These are phyloP conservation scores for Malus asiatica DNA, from an alignment of 306 rosid species.

Conservation along the genomic window DNA sequence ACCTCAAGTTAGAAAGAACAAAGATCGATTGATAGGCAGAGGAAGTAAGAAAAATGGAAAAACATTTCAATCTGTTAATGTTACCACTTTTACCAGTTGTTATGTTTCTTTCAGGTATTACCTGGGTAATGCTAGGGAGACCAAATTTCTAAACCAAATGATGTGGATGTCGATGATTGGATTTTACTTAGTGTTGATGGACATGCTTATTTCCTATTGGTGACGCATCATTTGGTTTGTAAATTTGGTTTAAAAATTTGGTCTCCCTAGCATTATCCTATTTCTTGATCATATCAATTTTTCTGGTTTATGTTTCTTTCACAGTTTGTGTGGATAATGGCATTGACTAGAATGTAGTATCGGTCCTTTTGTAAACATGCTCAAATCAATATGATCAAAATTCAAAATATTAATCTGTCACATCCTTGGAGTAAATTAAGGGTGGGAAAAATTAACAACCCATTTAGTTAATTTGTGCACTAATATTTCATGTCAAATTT, in stretches of 20 bases:
- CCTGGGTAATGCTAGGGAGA: no score
- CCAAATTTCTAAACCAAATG: no score
- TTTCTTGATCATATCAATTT: neutral
- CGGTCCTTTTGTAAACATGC: no score
- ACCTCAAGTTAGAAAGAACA: neutral
- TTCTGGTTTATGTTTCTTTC: neutral
- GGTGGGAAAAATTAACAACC: neutral
- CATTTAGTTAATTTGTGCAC: neutral
- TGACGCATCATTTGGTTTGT: no score
- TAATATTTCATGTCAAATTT: neutral
- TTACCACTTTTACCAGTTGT: conserved; percentile 29
- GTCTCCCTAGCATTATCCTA: no score
- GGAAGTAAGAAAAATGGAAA: conserved; percentile 21
- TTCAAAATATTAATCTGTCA: neutral
- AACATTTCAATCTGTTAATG: conserved; percentile 21
- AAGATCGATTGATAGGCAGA: neutral
- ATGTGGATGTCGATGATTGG: no score
- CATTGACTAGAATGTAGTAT: neutral
- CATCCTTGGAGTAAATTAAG: neutral
- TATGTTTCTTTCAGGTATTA: conserved; percentile 46
- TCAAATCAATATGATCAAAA: no score
- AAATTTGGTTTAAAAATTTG: no score
- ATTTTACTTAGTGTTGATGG: no score
- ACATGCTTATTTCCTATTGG: no score
- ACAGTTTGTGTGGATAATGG: neutral